These are phyloP conservation scores for Fusarium metavorans DNA, from an alignment of 2,329 filamentous ascomycete species.

Conservation along the genomic window DNA sequence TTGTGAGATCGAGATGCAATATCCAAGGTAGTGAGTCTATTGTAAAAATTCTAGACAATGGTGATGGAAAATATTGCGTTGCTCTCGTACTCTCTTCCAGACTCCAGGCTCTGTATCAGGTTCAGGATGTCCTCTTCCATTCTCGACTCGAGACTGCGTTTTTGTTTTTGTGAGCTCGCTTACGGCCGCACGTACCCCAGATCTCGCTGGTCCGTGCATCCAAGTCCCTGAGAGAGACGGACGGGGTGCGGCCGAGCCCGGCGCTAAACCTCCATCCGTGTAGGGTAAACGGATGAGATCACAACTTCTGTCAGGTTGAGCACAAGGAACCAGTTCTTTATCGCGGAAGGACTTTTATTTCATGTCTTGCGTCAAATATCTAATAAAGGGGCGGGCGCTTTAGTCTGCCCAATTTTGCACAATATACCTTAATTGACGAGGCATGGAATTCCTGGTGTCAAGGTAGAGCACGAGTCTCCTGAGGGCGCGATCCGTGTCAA, in stretches of 20 bases:
- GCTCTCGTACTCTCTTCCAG: neutral
- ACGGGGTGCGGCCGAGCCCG: neutral
- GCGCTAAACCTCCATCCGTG: neutral
- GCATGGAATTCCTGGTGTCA: neutral
- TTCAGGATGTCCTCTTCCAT: neutral
- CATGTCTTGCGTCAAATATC: neutral
- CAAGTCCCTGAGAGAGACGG: neutral
- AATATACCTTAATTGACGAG: neutral
- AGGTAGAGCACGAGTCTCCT: conserved; percentile 26
- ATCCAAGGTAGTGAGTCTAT: neutral
- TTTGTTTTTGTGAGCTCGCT: conserved; percentile 42
- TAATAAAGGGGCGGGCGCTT: neutral
- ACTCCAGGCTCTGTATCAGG: neutral
- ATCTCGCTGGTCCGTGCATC: conserved; percentile 37
- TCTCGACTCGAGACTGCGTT: neutral
- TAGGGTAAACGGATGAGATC: neutral
- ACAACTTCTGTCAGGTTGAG: neutral
- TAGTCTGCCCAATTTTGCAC: neutral
- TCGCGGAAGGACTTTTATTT: neutral
- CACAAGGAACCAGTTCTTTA: neutral
- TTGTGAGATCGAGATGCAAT: neutral
- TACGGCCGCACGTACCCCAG: conserved; percentile 22
- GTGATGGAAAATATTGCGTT: neutral
- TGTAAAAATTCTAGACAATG: neutral
- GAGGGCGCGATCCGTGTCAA: conserved; percentile 7